Evolutionary conservation across 1,139 yeast species (phyloP), one percentile per base, ranked within the genome.

Genomic region (Candida neerlandica): DNA sequence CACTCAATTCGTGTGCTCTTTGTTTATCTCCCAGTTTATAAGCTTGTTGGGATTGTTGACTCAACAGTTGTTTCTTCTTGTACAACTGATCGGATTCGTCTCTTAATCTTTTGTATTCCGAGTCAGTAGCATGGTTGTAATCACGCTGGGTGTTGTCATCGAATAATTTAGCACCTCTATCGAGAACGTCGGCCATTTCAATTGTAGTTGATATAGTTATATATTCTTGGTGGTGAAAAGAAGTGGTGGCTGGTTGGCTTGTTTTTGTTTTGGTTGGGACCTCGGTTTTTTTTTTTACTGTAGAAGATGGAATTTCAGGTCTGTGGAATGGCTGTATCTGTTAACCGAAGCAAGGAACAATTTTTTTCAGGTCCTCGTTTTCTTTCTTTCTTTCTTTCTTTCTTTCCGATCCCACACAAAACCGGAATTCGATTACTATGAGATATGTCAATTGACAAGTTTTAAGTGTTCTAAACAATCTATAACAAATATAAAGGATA

Each of bases 21-120:
- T 75, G 78, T 51, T 85, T 85, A 62, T 91, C 87, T 1, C 97
- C 97, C 3, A 68, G 61, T 56, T 86, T 77, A 65, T 78, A 92
- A 0, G 97, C 97, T 21, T 70, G 70, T 63, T 92, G 94, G 0
- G 97, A 89, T 62, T 87, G 77, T 46, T 78, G 75, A 3, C 88
- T 78, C 29, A 84, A 75, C 51, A 81, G 70, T 52, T 76, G 75
- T 51, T 85, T 77, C 58, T 81, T 80, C 51, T 78, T 69, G 66
- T 77, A 84, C 30, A 90, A 86, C 53, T 76, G 73, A 46, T 85
- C 85, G 1, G 98, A 98, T 59, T 80, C 69, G 11, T 76, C 74
- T 51, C 98, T 78, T 39, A 86, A 78, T 40, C 76, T 71, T 57
- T 81, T 79, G 67, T 89, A 92, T 61, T 84, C 77, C 2, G 69